A percentile compares a stretch with the other conserved stretches of the same genome.
Evolutionary conservation across 1,284 basidiomycete genomes (phyloP).

Genomic region (Ceratobasidium sp.): DNA sequence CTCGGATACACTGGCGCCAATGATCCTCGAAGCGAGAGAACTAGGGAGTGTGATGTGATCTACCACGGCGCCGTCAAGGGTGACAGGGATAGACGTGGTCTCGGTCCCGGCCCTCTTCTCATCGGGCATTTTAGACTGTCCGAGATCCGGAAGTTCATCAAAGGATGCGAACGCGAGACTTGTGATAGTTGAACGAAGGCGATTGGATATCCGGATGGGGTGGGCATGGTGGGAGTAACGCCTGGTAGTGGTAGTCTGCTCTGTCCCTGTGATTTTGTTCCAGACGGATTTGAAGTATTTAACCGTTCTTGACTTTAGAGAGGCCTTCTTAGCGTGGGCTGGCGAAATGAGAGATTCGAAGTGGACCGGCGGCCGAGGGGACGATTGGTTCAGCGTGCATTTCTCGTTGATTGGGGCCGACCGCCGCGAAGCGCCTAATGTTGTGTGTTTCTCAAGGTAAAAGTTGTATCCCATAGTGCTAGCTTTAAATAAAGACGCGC

Average conservation of each 20-base stretch:
- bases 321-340: not conserved
- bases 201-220: slow-evolving; percentile 18
- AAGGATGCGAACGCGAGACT: slow-evolving; percentile 7
- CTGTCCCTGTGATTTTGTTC: slow-evolving; percentile 2
- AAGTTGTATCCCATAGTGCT: slow-evolving; percentile 16
- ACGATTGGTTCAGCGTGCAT: not conserved
- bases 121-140: slow-evolving; percentile 16
- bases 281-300: slow-evolving; percentile 8
- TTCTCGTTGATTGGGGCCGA: not conserved
- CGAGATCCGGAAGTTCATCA: not conserved
- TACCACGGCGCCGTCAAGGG: not conserved
- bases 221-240: not conserved
- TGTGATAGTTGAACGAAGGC: slow-evolving; percentile 7
- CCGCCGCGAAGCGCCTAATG: not conserved
- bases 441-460: slow-evolving; percentile 6
- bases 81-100: slow-evolving; percentile 6
- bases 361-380: not conserved
- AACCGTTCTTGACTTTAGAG: not conserved
- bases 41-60: slow-evolving; percentile 19
- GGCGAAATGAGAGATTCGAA: not conserved
- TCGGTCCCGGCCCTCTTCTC: too few relatives aligned
- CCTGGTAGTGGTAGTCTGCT: not conserved
- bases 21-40: not conserved
- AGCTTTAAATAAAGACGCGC: too few relatives aligned
- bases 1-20: not conserved